A percentile compares a stretch with the other conserved stretches of the same genome.
Conservation (phyloP, 257 asterid species). For the Fraxinus americana region DNA sequence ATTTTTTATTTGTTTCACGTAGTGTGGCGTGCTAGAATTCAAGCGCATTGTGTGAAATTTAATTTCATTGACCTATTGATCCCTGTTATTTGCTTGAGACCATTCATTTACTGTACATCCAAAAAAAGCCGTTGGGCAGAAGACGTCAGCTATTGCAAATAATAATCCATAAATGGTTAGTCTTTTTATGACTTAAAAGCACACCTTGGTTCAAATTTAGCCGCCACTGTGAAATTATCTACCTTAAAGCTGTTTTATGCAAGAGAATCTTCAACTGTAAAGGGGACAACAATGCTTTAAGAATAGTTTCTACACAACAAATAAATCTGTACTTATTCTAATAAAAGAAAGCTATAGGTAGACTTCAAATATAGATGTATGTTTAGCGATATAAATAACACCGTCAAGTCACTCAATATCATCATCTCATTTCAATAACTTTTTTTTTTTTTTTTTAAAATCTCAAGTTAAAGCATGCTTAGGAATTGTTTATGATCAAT, state of each 20-base stretch:
- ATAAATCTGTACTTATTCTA: not conserved
- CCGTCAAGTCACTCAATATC: not conserved
- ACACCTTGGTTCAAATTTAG: not conserved
- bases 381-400: not conserved
- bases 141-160: conserved; percentile 8
- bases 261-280: not conserved
- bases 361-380: not conserved
- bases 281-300: not conserved
- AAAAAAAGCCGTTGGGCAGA: not conserved
- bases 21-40: conserved; percentile 7
- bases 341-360: not conserved
- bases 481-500: no score
- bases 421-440: not conserved
- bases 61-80: conserved; percentile 1
- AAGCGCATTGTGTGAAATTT: conserved; percentile 13
- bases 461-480: not conserved
- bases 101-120: not conserved
- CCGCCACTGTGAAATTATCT: not conserved
- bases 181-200: not conserved
- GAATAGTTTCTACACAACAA: not conserved
- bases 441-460: not conserved
- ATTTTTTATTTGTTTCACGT: not conserved
- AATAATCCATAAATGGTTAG: not conserved
- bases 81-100: not conserved
- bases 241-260: not conserved